Evolutionary conservation across 768 basidiomycete species (phyloP).

Genomic region (Rhodosporidiobolus odoratus): DNA sequence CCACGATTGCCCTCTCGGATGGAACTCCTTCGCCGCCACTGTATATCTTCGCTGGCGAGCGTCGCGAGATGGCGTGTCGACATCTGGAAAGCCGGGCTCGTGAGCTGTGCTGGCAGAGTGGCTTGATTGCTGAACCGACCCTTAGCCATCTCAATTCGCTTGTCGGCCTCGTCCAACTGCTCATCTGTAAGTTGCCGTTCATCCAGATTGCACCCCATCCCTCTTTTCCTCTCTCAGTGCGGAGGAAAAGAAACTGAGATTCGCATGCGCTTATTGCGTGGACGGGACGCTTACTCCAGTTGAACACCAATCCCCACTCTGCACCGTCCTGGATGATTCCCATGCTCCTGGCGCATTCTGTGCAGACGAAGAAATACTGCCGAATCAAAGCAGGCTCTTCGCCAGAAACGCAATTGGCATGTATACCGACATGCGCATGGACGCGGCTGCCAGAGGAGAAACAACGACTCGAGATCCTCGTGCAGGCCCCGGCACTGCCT

Average conservation of each 20-base stretch:
- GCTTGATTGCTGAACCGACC: not conserved
- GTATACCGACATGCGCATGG: constrained; percentile 17
- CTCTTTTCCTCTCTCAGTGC: not conserved
- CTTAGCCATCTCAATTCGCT: constrained; percentile 7
- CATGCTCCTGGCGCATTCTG: not conserved
- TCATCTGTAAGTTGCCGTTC: constrained; percentile 19
- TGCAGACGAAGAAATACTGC: constrained; percentile 28
- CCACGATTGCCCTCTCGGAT: not conserved
- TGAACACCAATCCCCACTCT: not conserved
- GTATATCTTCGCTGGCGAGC: constrained; percentile 28
- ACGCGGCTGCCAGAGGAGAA: constrained; percentile 8
- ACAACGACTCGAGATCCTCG: constrained; percentile 21
- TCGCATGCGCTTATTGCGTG: not conserved
- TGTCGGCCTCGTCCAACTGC: constrained; percentile 23
- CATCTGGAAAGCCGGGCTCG: constrained; percentile 18
- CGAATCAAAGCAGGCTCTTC: constrained; percentile 22
- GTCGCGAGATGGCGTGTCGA: constrained; percentile 27
- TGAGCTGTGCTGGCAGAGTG: constrained; percentile 29
- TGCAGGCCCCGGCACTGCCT: constrained; percentile 13
- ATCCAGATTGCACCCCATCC: not conserved
- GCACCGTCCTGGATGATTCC: not conserved
- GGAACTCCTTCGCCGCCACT: constrained; percentile 22
- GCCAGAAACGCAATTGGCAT: constrained; percentile 14
- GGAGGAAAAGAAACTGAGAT: not conserved
- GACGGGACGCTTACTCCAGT: not conserved